Conservation (phyloP, 768 basidiomycete genomes). For the Pilatotrama ljubarskyi region DNA sequence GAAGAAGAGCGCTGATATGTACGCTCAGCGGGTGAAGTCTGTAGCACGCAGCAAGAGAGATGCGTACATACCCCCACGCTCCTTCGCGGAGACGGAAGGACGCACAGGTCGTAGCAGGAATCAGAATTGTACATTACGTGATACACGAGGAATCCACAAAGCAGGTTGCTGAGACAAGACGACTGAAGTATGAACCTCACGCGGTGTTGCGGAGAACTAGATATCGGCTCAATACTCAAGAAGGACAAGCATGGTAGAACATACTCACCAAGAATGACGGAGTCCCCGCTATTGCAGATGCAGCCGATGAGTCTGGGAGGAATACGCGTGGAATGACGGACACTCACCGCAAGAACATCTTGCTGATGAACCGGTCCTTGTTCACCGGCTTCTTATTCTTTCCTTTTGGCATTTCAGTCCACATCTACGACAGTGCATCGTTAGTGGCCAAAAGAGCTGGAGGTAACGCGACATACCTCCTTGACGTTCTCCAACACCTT, state of each 20-base stretch:
- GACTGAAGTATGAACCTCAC: conserved; percentile 1
- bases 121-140: conserved; percentile 18
- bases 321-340: no score
- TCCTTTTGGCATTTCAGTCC: conserved; percentile 97
- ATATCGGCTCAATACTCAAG: conserved; percentile 30
- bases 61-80: background rate
- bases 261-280: conserved; percentile 90
- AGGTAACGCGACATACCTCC: conserved; percentile 57
- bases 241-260: conserved; percentile 5
- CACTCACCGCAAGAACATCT: conserved; percentile 91
- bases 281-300: conserved; percentile 72
- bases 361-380: conserved; percentile 99
- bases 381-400: conserved; percentile 99
- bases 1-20: background rate
- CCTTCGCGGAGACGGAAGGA: background rate
- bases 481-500: conserved; percentile 98
- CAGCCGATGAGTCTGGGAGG: conserved; percentile 11
- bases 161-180: background rate
- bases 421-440: conserved; percentile 66
- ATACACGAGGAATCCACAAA: conserved; percentile 16
- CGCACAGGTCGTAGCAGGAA: background rate
- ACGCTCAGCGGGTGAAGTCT: background rate
- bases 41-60: background rate
- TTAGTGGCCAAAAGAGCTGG: background rate
- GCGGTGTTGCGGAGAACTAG: conserved; percentile 61